phyloP scores from a whole-genome alignment of 1,139 yeast species.

The Kazachstania sp. region DNA sequence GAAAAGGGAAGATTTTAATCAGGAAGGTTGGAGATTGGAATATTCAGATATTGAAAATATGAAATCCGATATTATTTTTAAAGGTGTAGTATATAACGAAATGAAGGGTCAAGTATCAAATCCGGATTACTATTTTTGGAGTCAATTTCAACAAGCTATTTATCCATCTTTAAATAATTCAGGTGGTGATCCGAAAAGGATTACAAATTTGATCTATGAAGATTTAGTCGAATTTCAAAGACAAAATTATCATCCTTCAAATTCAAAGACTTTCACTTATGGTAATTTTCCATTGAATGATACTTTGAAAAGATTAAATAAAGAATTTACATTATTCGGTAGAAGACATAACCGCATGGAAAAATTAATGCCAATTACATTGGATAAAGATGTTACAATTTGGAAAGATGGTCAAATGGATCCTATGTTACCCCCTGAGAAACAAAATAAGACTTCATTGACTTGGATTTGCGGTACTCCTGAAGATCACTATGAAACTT shows the following conservation, averaged over 20 bases:
- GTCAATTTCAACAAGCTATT: conserved; percentile 73
- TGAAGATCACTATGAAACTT: conserved; percentile 56
- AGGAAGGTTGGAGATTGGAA: conserved; percentile 98
- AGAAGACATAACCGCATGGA: conserved; percentile 31
- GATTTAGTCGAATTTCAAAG: conserved; percentile 71
- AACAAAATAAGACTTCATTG: conserved; percentile 69
- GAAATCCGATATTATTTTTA: conserved; percentile 56
- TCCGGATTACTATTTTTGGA: conserved; percentile 77
- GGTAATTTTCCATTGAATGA: conserved; percentile 63
- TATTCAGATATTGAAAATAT: conserved; percentile 52
- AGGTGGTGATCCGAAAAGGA: conserved; percentile 87
- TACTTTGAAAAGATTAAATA: conserved; percentile 52
- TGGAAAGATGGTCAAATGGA: conserved; percentile 69
- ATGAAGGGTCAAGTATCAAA: conserved; percentile 98
- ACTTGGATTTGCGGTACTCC: conserved; percentile 86
- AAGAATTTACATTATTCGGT: conserved; percentile 48
- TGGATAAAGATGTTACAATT: conserved; percentile 34
- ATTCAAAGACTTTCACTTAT: conserved; percentile 78
- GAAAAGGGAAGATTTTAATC: conserved; percentile 72
- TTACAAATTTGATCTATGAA: conserved; percentile 64
- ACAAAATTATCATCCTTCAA: conserved; percentile 78
- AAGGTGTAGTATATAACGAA: conserved; percentile 96
- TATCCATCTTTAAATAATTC: conserved; percentile 81
- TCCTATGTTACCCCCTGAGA: conserved; percentile 62
- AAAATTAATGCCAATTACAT: conserved; percentile 38